Evolutionary conservation across 331 rosid species (phyloP), one percentile per base, ranked within the genome.

Genomic region (Prunus yedoensis): DNA sequence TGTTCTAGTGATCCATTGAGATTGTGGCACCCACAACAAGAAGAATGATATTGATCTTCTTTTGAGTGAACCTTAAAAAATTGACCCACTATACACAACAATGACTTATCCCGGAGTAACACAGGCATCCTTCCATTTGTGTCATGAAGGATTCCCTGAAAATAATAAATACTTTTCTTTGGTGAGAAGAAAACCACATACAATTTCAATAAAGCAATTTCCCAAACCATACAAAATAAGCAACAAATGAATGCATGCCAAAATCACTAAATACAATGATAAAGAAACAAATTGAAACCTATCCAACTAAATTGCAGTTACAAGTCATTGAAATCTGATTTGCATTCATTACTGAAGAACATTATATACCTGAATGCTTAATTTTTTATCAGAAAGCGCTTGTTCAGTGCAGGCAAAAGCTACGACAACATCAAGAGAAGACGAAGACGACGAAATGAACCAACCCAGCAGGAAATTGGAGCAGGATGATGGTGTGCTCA

Each of bases 401-500:
- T 49, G 77, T 66, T 86, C 85, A 23, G 79, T 60, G 85, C 85
- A 86, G 30, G 88, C 68, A 67, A 88, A 90, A 69, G 96, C 96
- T 21, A 92, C 97, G 60, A 90, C 85, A 53, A 88, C 81, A 74
- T 92, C 99, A 28, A 94, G 83, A 41, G 92, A 90, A 53, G 86
- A 80, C 7, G 90, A 73, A 71, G 97, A 84, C 30, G 85, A 73
- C 20, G 91, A 62, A 20, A 90, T 74, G 61, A 92, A 92, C 97
- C 99, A 94, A 46, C 97, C 99, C 21, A 94, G 77, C 85, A 94
- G 77, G 68, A 89, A 67, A 81, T 75, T 72, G 51, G 90, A 80
- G 69, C 81, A 68, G 23, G 90, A 56, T 60, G 87, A 57, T 23
- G 76, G 82, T 78, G 82, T 81, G 71, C 83, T 79, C 30, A 85